Base-by-base conservation (phyloP, 2,329 filamentous ascomycete species). In the Achaetomium macrosporum region DNA sequence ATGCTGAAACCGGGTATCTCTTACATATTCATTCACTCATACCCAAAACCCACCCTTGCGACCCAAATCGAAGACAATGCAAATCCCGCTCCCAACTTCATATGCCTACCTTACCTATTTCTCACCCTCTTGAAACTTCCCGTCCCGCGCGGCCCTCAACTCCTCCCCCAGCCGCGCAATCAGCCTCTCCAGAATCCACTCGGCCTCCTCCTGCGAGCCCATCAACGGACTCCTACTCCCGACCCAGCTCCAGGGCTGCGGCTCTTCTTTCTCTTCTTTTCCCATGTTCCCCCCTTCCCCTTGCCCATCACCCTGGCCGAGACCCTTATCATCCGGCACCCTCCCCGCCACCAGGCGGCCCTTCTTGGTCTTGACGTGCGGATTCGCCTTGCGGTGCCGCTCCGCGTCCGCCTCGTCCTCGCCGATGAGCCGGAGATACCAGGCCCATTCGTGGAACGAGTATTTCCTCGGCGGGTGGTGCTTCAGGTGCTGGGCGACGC, bases 381-480 rank as follows among this genome's bases (percentile, higher is more conserved):
- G 12, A 5, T 48, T 39, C 15, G 51, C 48, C 47, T 70, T 73
- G n/a, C 73, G 66, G 61, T 84, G 81, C 16, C 69, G 76, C 6
- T 70, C 66, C 2, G 77, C 69, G 57, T 72, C 72, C 50, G 68
- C 69, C 63, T 84, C 81, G 64, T 84, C 79, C 63, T 84, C 80
- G 43, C 81, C 81, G n/a, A 95, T 87, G 31, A 96, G 75, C 19
- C 81, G 79, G 8, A 91, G 84, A 61, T 89, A 93, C 73, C 88
- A 88, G 0, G 87, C 86, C 91, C 90, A 95, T 65, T 95, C 86
- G 59, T 90, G 83, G 58, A 90, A 96, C 0, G 74, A 76, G 66
- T 96, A 96, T 50, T 76, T 78, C 51, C 83, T 83, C 0, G 77
- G 74, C 2, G 79, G 76, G 5, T 75, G 68, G 42, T 73, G 68